These are phyloP conservation scores for Rossbeevera mucosa DNA, from an alignment of 768 basidiomycete species.

Conservation along the genomic window DNA sequence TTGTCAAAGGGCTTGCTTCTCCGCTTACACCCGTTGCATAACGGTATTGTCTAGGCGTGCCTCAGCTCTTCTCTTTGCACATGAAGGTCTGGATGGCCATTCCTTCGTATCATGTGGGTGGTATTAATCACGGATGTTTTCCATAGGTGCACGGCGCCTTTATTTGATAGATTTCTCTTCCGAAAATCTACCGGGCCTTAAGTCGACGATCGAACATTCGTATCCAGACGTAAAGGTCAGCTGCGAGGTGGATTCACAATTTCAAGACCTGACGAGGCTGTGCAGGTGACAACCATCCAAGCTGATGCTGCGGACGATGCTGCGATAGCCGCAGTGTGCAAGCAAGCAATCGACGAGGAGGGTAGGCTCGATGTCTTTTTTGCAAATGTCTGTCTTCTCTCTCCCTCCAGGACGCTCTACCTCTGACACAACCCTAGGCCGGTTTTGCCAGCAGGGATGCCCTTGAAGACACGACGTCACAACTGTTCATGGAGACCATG, in stretches of 20 bases:
- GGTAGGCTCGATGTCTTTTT: slow-evolving; percentile 92
- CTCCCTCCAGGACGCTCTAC: not conserved
- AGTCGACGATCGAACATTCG: slow-evolving; percentile 56
- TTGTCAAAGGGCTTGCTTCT: slow-evolving; percentile 3
- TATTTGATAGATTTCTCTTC: slow-evolving; percentile 72
- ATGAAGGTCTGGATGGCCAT: slow-evolving; percentile 53
- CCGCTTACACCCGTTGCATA: slow-evolving; percentile 9
- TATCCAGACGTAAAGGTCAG: slow-evolving; percentile 79
- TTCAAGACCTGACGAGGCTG: slow-evolving; percentile 10
- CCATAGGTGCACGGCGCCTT: slow-evolving; percentile 65
- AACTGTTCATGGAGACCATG: slow-evolving; percentile 72
- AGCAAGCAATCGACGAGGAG: slow-evolving; percentile 71
- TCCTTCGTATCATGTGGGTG: slow-evolving; percentile 1
- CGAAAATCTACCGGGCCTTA: slow-evolving; percentile 65
- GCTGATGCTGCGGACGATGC: slow-evolving; percentile 82
- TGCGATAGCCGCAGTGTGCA: slow-evolving; percentile 63
- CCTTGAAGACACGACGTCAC: slow-evolving; percentile 53
- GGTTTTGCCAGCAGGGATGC: slow-evolving; percentile 47
- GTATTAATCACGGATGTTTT: not conserved
- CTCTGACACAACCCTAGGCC: slow-evolving; percentile 44
- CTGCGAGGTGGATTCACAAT: not conserved
- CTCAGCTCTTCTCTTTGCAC: slow-evolving; percentile 66
- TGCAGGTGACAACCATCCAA: slow-evolving; percentile 68
- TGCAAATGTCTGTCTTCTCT: slow-evolving; percentile 64
- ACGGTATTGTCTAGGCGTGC: slow-evolving; percentile 53